These are phyloP conservation scores for Pisolithus sp. DNA, from an alignment of 768 basidiomycete species.

Conservation along the genomic window DNA sequence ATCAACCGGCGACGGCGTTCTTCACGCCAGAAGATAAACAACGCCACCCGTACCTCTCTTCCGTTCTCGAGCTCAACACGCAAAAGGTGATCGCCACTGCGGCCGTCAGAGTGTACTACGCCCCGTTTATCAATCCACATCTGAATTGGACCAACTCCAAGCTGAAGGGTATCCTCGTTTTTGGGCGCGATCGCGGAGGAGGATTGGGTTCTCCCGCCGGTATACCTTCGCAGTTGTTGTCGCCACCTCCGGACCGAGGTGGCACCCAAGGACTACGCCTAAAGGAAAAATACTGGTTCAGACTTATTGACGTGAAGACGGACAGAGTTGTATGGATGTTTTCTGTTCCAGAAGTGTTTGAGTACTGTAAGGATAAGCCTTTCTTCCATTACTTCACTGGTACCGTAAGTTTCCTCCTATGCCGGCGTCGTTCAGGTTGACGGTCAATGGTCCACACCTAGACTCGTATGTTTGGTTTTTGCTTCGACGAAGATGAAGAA, in stretches of 20 bases:
- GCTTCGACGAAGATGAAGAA: slow-evolving; percentile 55
- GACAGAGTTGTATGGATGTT: slow-evolving; percentile 65
- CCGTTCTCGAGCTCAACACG: slow-evolving; percentile 32
- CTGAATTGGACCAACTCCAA: slow-evolving; percentile 56
- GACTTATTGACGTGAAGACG: slow-evolving; percentile 50
- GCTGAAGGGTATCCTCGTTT: slow-evolving; percentile 53
- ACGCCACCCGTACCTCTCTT: slow-evolving; percentile 33
- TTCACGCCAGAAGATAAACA: slow-evolving; percentile 34
- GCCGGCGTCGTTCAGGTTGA: neutral
- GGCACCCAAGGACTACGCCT: slow-evolving; percentile 13
- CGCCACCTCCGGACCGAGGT: slow-evolving; percentile 11
- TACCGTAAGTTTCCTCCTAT: slow-evolving; percentile 47
- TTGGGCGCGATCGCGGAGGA: slow-evolving; percentile 35
- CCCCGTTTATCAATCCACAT: slow-evolving; percentile 41
- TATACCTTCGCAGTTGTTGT: neutral
- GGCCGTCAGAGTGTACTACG: slow-evolving; percentile 55
- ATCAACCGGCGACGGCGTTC: slow-evolving; percentile 25
- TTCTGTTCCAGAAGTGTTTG: slow-evolving; percentile 50
- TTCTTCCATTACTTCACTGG: slow-evolving; percentile 91
- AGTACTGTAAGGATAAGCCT: slow-evolving; percentile 78
- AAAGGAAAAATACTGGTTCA: slow-evolving; percentile 52
- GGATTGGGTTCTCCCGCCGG: slow-evolving; percentile 8
- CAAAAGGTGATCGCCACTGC: slow-evolving; percentile 50
- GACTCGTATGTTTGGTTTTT: slow-evolving; percentile 48
- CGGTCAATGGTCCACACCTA: neutral